These are phyloP conservation scores for Phoma herbarum DNA, from an alignment of 2,329 filamentous ascomycete genomes.

Conservation along the genomic window DNA sequence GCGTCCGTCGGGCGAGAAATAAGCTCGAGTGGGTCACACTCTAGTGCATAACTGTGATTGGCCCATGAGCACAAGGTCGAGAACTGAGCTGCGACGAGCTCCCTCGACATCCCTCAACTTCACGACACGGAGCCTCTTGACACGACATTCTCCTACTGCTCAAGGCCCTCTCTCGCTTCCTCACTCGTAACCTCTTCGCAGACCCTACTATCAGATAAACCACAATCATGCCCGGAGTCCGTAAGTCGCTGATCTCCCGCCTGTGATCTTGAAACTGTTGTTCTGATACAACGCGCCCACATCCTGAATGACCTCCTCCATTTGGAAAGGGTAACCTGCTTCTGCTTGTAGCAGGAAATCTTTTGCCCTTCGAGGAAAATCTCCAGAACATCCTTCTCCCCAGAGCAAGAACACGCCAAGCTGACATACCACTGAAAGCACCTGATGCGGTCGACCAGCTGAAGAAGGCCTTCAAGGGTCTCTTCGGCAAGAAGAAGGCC, in stretches of 20 bases:
- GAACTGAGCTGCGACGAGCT: conserved; percentile 7
- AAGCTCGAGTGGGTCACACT: conserved; percentile 13
- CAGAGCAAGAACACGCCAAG: neutral
- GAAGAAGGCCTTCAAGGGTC: conserved; percentile 51
- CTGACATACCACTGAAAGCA: conserved; percentile 32
- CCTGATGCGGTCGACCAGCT: conserved; percentile 48
- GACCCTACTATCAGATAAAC: neutral
- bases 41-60: conserved; percentile 8
- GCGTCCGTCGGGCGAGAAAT: conserved; percentile 10
- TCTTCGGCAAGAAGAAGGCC: conserved; percentile 48
- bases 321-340: neutral
- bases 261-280: conserved; percentile 8
- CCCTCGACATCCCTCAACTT: conserved; percentile 15
- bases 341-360: no score
- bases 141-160: neutral
- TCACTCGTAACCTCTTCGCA: neutral
- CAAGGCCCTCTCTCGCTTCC: neutral
- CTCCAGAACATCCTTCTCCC: no score
- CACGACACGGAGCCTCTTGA: conserved; percentile 1
- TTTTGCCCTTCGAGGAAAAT: no score
- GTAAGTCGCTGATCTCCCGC: conserved; percentile 40
- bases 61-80: conserved; percentile 2
- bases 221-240: conserved; percentile 51
- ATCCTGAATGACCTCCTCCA: neutral
- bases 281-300: neutral